These are phyloP conservation scores for Erigeron canadensis DNA, from an alignment of 129 eudicot species.

Conservation along the genomic window DNA sequence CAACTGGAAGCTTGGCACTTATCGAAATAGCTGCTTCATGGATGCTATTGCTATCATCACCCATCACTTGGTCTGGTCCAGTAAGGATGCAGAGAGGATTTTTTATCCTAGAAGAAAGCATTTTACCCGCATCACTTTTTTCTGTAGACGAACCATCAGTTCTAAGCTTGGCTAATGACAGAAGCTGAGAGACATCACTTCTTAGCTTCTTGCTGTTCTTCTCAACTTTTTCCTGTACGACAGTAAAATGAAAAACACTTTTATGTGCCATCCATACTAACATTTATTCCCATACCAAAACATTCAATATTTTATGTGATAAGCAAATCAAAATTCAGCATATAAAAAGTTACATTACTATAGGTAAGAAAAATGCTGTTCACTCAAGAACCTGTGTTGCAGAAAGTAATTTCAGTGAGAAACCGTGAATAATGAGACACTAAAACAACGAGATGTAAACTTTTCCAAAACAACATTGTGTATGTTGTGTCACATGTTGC, in stretches of 20 bases:
- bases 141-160: constrained; percentile 24
- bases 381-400: constrained; percentile 4
- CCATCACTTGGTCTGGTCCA: constrained; percentile 50
- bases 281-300: constrained; percentile 3
- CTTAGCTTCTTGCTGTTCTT: constrained; percentile 49
- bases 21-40: constrained; percentile 51
- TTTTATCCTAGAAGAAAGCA: constrained; percentile 58
- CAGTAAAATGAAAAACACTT: constrained; percentile 15
- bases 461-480: neutral
- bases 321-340: neutral
- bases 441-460: neutral
- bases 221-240: constrained; percentile 60
- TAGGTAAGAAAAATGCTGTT: constrained; percentile 14
- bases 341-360: neutral
- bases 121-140: constrained; percentile 35
- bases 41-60: constrained; percentile 46
- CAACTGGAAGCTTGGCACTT: constrained; percentile 62
- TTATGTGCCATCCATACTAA: constrained; percentile 18
- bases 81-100: constrained; percentile 47
- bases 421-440: neutral
- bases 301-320: neutral
- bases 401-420: neutral
- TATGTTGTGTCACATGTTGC: neutral
- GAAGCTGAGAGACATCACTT: constrained; percentile 49
- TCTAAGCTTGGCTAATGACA: constrained; percentile 39